Conservation (phyloP, 371 early-diverging fungal species). For the Sporodiniella umbellata region DNA sequence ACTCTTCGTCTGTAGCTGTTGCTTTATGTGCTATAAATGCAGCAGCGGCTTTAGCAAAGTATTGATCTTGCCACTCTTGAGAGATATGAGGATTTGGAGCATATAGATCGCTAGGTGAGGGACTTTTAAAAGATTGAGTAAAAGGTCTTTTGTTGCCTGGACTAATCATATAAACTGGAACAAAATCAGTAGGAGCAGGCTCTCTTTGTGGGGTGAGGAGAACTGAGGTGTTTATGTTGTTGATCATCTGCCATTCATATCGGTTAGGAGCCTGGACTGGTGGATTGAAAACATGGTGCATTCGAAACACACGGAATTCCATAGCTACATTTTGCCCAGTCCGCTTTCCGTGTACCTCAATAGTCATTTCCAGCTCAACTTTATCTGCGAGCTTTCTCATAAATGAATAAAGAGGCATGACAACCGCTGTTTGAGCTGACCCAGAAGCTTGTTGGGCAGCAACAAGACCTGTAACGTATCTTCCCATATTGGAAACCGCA, state of each 20-base stretch:
- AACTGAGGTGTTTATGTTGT: slow-evolving; percentile 28
- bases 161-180: slow-evolving; percentile 62
- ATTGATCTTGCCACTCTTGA: slow-evolving; percentile 64
- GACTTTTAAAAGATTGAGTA: slow-evolving; percentile 53
- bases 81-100: slow-evolving; percentile 47
- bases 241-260: slow-evolving; percentile 26
- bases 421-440: slow-evolving; percentile 46
- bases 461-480: slow-evolving; percentile 59
- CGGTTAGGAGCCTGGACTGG: slow-evolving; percentile 23
- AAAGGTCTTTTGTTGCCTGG: slow-evolving; percentile 55
- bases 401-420: slow-evolving; percentile 62
- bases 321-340: slow-evolving; percentile 35
- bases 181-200: slow-evolving; percentile 15
- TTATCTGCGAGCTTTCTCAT: slow-evolving; percentile 35
- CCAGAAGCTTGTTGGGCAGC: slow-evolving; percentile 54
- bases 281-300: slow-evolving; percentile 38
- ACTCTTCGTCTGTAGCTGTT: slow-evolving; percentile 47
- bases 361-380: slow-evolving; percentile 33
- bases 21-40: slow-evolving; percentile 50
- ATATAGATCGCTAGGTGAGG: slow-evolving; percentile 46
- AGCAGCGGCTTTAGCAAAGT: slow-evolving; percentile 59
- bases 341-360: slow-evolving; percentile 51
- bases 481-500: slow-evolving; percentile 55
- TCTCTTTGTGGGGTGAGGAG: slow-evolving; percentile 17
- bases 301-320: slow-evolving; percentile 47